Evolutionary conservation across 2,329 filamentous ascomycete species (phyloP), one percentile per base, ranked within the genome.

Genomic region (Nothophoma quercina): DNA sequence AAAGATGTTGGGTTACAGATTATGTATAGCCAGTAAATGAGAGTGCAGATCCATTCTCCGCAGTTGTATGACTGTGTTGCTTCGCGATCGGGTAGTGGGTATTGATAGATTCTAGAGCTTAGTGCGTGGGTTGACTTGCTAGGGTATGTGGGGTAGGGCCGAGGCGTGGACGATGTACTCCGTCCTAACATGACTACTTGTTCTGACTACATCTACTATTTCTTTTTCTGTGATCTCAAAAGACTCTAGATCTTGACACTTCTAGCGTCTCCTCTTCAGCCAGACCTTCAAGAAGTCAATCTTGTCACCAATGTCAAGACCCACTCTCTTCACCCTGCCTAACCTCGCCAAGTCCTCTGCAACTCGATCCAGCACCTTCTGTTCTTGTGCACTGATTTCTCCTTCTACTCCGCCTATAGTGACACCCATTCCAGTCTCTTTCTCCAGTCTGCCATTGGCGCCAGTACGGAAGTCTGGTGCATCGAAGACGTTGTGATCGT

Each of bases 281-380:
- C 87, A 93, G 23, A 87, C 86, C 47, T 87, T 82, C 22, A 96
- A 82, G 74, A 99, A 99, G 5, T 86, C 85, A 19, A 81, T 78
- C 80, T 99, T 99, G 56, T 98, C 91, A 64, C 83, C 79, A 48
- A 96, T 81, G 0, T 91, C 92, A 60, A 99, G 73, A 0, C 90
- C 92, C 1, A 99, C 91, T 49, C 93, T 83, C 79, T 96, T 96
- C 30, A 95, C 93, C 55, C 95, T 81, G 1, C 93, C 91, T 45
- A 99, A 75, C 45, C 93, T 79, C n/a, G 95, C 92, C 49, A 99
- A 78, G 9, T 92, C 87, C 64, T 98, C 95, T 1, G 85, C 91
- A 13, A 99, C 85, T 28, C 84, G 83, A 67, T 96, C 90, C 34
- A 98, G 77, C 10, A 93, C 79, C 30, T 80, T 81, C 68, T 86